phyloP scores from a whole-genome alignment of 177 flowering plant genomes.

The Vitis hybrid region DNA sequence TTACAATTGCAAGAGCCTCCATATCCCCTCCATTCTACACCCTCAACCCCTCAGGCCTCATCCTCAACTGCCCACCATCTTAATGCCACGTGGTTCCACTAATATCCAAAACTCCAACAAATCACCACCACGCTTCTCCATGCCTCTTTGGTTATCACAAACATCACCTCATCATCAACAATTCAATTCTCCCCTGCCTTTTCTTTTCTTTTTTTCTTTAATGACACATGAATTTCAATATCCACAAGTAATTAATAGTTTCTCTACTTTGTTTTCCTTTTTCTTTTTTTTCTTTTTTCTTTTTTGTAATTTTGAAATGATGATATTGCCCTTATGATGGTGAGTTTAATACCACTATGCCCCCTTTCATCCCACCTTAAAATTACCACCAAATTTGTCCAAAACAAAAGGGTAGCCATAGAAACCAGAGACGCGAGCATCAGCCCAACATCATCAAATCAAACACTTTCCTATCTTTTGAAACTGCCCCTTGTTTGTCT shows the following conservation, averaged over 20 bases:
- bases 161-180: slow-evolving; percentile 42
- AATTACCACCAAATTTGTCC: slow-evolving; percentile 30
- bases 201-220: not conserved
- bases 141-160: slow-evolving; percentile 42
- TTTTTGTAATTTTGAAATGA: not conserved
- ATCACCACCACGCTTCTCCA: slow-evolving; percentile 54
- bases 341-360: not conserved
- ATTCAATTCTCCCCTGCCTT: slow-evolving; percentile 8
- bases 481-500: slow-evolving; percentile 23
- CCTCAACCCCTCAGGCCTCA: slow-evolving; percentile 73
- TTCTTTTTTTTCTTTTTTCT: not conserved
- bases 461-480: not conserved
- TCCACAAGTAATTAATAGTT: too few relatives aligned
- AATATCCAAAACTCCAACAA: slow-evolving; percentile 49
- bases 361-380: slow-evolving; percentile 15
- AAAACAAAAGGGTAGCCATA: slow-evolving; percentile 32
- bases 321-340: slow-evolving; percentile 2
- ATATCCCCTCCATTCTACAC: slow-evolving; percentile 39
- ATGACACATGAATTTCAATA: not conserved
- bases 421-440: slow-evolving; percentile 15
- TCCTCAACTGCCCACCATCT: slow-evolving; percentile 54
- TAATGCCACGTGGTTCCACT: slow-evolving; percentile 57
- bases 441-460: slow-evolving; percentile 4
- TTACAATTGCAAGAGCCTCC: not conserved
- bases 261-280: too few relatives aligned